Evolutionary conservation across 2,329 filamentous ascomycete species (phyloP), one percentile per base, ranked within the genome.

Genomic region (Aspergillus sergii): DNA sequence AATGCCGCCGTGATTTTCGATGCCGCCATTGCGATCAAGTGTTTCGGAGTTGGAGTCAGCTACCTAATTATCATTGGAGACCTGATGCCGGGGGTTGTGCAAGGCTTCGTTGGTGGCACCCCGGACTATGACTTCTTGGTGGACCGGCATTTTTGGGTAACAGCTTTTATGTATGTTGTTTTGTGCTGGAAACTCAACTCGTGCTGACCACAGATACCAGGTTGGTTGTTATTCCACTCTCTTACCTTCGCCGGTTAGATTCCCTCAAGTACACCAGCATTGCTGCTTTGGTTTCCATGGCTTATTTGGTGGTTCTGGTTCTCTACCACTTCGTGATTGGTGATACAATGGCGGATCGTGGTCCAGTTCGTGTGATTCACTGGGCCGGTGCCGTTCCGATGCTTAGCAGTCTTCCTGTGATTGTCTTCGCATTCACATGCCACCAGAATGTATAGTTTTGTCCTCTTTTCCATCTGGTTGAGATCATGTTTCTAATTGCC

Each of bases 11-110:
- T 99, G 54, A 85, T 98, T 53, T 99, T 99, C 77, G 95, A 99
- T 79, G 89, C 90, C 8, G 95, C 95, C 7, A 99, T 99, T 75
- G 93, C 94, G 14, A 89, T 99, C 74, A 99, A 99, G 78, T 99
- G 95, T 79, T 99, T 99, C 75, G 95, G 95, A 43, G 95, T 99
- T 11, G 95, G 92, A 26, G 92, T 98, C 64, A 97, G 93, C 71
- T 99, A 99, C 80, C 87, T 99, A 72, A 99, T 99, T 74, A 98
- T 99, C 73, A 98, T 99, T 70, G 95, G 95, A 57, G 95, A 99
- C 76, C 82, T 99, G 66, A 99, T 99, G 95, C 95, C 95, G 0
- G 94, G 93, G 45, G 95, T 99, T 11, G 89, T 95, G 28, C 82
- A 88, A 64, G 95, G 94, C 5, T 94, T 99, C 77, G 87, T 88